Percentiles rank a stretch among this genome's conserved stretches.
These are phyloP conservation scores for Penicillium ochrochloron DNA, from an alignment of 495 filamentous ascomycete species.

Conservation along the genomic window DNA sequence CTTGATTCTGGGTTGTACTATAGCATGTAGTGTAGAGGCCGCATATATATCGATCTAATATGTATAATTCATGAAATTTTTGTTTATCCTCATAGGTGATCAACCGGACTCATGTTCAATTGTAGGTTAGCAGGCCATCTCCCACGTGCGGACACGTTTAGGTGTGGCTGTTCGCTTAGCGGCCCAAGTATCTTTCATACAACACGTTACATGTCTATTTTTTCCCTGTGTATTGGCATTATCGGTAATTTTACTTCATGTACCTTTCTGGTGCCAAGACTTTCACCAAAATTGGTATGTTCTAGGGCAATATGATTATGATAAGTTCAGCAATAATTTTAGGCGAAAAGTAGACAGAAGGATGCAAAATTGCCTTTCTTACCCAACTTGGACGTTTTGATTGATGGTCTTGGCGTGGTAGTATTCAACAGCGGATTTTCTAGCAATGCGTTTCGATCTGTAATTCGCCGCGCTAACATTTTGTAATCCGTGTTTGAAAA, in stretches of 20 bases:
- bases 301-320: conserved; percentile 25
- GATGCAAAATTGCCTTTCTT: conserved; percentile 17
- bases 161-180: conserved; percentile 18
- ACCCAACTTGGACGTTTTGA: conserved; percentile 18
- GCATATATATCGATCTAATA: no score
- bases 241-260: conserved; percentile 18
- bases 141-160: neutral
- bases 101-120: conserved; percentile 2
- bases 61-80: no score
- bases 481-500: conserved; percentile 23
- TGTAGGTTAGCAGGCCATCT: neutral
- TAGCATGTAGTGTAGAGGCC: no score
- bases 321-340: conserved; percentile 20
- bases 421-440: conserved; percentile 17
- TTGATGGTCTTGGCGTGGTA: conserved; percentile 22
- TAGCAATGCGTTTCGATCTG: conserved; percentile 10
- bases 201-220: conserved; percentile 19
- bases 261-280: conserved; percentile 26
- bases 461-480: conserved; percentile 19
- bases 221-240: conserved; percentile 14
- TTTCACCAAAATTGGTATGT: conserved; percentile 32
- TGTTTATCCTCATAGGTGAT: neutral
- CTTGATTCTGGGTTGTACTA: no score
- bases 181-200: conserved; percentile 23
- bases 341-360: conserved; percentile 4